phyloP scores from a whole-genome alignment of 1,139 yeast species.

The Sugiyamaella xylanicola region DNA sequence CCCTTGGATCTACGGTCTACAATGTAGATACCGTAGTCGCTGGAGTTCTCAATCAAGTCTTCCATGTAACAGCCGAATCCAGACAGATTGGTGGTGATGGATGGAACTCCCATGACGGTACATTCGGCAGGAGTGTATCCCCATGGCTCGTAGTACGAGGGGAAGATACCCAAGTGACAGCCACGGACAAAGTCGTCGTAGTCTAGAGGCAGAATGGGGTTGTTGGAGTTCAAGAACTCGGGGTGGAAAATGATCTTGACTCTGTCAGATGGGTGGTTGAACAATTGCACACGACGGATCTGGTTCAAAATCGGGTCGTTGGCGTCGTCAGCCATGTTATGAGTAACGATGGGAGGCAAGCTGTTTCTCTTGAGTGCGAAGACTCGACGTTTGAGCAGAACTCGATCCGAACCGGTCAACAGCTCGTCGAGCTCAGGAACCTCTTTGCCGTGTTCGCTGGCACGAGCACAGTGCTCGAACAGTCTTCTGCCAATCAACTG shows the following conservation, averaged over 20 bases:
- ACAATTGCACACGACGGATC: conserved; percentile 86
- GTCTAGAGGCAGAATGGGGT: conserved; percentile 89
- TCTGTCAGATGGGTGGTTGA: conserved; percentile 86
- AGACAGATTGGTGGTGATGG: conserved; percentile 94
- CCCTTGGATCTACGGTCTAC: conserved; percentile 94
- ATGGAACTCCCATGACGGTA: conserved; percentile 99
- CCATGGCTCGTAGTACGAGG: conserved; percentile 99
- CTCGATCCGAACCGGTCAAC: conserved; percentile 85
- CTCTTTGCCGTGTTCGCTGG: conserved; percentile 63
- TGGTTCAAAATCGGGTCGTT: conserved; percentile 90
- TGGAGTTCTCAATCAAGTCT: conserved; percentile 90
- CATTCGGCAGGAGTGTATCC: conserved; percentile 99
- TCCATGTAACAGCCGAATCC: conserved; percentile 99
- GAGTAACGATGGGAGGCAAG: conserved; percentile 96
- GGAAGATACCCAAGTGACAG: conserved; percentile 97
- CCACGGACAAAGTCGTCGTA: conserved; percentile 98
- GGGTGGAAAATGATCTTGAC: conserved; percentile 98
- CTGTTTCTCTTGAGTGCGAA: conserved; percentile 87
- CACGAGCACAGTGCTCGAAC: conserved; percentile 87
- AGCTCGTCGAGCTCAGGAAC: conserved; percentile 75
- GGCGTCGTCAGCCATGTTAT: conserved; percentile 91
- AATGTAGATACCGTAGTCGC: conserved; percentile 95
- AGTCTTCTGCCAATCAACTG: conserved; percentile 82
- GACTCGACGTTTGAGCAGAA: conserved; percentile 86
- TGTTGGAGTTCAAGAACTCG: conserved; percentile 91